phyloP scores from a whole-genome alignment of 208 protist species.

The Acanthamoeba royreba region DNA sequence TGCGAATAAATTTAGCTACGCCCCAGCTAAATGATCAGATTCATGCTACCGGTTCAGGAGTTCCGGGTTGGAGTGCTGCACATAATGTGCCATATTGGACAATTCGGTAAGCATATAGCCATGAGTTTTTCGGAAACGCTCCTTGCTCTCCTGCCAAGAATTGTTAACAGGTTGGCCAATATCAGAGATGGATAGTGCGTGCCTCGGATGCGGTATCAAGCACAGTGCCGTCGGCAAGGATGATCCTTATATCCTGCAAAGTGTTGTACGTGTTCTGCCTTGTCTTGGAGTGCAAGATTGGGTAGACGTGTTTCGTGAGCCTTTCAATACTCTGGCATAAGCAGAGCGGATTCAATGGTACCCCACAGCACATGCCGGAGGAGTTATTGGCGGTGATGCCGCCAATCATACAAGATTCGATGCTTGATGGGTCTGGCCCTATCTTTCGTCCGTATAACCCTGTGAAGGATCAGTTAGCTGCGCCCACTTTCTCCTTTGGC shows the following conservation, averaged over 20 bases:
- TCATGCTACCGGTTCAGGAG: background rate
- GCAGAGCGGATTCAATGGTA: background rate
- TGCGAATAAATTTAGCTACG: too few relatives aligned
- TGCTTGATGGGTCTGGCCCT: conserved; percentile 69
- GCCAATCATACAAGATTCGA: conserved; percentile 74
- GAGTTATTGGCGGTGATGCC: conserved; percentile 75
- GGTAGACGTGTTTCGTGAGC: too few relatives aligned
- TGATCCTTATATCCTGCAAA: conserved; percentile 61
- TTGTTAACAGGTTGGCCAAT: background rate
- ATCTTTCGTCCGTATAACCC: conserved; percentile 51
- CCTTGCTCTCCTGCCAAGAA: background rate
- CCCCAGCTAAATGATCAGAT: background rate
- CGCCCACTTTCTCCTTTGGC: too few relatives aligned
- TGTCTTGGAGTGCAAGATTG: too few relatives aligned
- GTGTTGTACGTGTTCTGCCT: conserved; percentile 69
- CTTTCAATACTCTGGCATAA: background rate
- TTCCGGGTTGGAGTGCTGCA: conserved; percentile 12
- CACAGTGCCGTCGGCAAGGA: conserved; percentile 63
- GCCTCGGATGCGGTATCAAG: conserved; percentile 58
- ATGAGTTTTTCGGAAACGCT: conserved; percentile 50
- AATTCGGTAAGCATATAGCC: conserved; percentile 9
- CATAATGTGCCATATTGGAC: background rate
- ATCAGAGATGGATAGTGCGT: background rate
- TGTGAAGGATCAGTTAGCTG: too few relatives aligned
- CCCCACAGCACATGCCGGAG: conserved; percentile 72